Evolutionary conservation across 1,139 yeast species (phyloP).

Genomic region (Kodamaea suecica): DNA sequence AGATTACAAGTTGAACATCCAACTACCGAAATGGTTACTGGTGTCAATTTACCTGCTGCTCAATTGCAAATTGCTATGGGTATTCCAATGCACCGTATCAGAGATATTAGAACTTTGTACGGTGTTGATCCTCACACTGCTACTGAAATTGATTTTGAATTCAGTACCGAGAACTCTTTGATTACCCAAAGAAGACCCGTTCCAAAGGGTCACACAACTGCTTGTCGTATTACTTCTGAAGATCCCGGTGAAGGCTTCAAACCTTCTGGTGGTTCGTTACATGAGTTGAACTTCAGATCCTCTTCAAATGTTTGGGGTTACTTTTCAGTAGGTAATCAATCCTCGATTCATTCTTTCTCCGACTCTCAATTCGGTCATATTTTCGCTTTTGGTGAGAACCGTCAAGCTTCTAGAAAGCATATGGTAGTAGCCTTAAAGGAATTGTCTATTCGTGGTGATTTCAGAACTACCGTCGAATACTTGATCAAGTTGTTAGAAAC

Average conservation of each 20-base stretch:
- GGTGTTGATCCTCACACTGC: slow-evolving; percentile 95
- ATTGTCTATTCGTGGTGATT: slow-evolving; percentile 95
- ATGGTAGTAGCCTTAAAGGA: slow-evolving; percentile 98
- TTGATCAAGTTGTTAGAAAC: slow-evolving; percentile 92
- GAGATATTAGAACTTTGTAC: slow-evolving; percentile 86
- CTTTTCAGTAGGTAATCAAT: slow-evolving; percentile 93
- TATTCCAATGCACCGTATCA: slow-evolving; percentile 90
- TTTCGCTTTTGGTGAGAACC: slow-evolving; percentile 97
- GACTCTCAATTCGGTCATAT: slow-evolving; percentile 99
- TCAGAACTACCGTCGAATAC: slow-evolving; percentile 96
- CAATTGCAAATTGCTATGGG: slow-evolving; percentile 99
- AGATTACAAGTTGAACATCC: slow-evolving; percentile 99
- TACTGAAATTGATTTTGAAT: slow-evolving; percentile 87
- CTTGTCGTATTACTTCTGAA: slow-evolving; percentile 97
- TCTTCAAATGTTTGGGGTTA: slow-evolving; percentile 99
- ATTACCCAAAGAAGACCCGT: slow-evolving; percentile 85
- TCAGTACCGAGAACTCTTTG: slow-evolving; percentile 67
- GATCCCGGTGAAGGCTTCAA: slow-evolving; percentile 99
- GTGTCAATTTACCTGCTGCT: slow-evolving; percentile 96
- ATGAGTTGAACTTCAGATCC: slow-evolving; percentile 93
- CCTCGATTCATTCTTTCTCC: slow-evolving; percentile 95
- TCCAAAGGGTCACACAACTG: slow-evolving; percentile 98
- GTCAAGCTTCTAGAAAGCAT: slow-evolving; percentile 96
- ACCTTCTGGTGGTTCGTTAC: slow-evolving; percentile 96
- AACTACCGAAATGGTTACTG: slow-evolving; percentile 98